Percentiles rank a stretch among this genome's conserved stretches.
These are phyloP conservation scores for Pythium diclinum DNA, from an alignment of 352 stramenopile genomes.

Conservation along the genomic window DNA sequence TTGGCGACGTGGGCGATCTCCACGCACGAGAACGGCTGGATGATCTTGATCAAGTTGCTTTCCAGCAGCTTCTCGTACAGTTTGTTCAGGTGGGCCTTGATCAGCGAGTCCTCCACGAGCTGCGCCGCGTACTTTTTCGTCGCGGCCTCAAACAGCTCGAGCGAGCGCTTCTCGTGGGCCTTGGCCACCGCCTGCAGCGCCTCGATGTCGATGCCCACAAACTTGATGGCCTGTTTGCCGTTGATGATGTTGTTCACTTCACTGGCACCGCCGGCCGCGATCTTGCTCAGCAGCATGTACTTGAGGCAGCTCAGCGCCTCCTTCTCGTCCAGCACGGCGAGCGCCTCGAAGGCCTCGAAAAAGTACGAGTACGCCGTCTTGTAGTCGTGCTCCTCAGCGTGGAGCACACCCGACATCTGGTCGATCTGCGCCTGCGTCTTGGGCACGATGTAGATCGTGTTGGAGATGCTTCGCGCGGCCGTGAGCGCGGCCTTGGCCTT, in stretches of 20 bases:
- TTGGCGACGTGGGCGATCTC: slow-evolving; percentile 96
- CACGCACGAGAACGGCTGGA: slow-evolving; percentile 97
- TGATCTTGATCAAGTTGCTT: slow-evolving; percentile 99
- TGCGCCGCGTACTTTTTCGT: slow-evolving; percentile 89
- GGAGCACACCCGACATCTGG: slow-evolving; percentile 96
- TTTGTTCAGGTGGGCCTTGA: slow-evolving; percentile 94
- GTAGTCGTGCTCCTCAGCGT: slow-evolving; percentile 98
- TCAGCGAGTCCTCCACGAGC: slow-evolving; percentile 80
- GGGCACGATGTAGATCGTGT: slow-evolving; percentile 97
- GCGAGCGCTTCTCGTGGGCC: slow-evolving; percentile 92
- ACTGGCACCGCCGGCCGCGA: slow-evolving; percentile 88
- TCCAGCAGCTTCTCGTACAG: slow-evolving; percentile 98
- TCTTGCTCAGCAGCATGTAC: slow-evolving; percentile 98
- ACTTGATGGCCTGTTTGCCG: slow-evolving; percentile 96
- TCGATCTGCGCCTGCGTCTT: slow-evolving; percentile 94
- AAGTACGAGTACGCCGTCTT: slow-evolving; percentile 99
- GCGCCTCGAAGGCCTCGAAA: slow-evolving; percentile 96
- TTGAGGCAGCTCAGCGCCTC: slow-evolving; percentile 90
- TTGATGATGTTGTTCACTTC: slow-evolving; percentile 96
- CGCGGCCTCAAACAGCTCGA: slow-evolving; percentile 85
- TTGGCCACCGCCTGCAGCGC: slow-evolving; percentile 95
- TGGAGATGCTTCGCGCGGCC: slow-evolving; percentile 95
- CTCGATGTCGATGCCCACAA: slow-evolving; percentile 94
- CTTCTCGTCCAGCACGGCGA: slow-evolving; percentile 89
- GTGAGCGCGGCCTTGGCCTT: slow-evolving; percentile 97